These are phyloP conservation scores for Dryas alaskensis DNA, from an alignment of 306 rosid genomes.

Conservation along the genomic window DNA sequence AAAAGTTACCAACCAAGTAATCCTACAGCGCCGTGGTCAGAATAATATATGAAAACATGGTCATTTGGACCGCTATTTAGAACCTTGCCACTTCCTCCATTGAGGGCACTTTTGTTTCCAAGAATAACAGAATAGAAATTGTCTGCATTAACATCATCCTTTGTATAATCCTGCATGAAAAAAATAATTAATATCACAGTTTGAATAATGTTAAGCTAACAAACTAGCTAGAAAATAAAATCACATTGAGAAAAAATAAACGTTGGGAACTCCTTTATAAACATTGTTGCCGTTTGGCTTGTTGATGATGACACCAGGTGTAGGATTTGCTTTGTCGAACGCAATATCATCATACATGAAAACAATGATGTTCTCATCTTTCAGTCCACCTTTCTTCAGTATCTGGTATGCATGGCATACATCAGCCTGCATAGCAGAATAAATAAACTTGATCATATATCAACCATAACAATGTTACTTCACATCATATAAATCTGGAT, in stretches of 20 bases:
- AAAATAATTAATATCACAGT: not conserved
- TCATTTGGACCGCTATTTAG: slow-evolving; percentile 55
- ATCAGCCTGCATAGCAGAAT: slow-evolving; percentile 37
- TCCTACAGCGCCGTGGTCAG: slow-evolving; percentile 60
- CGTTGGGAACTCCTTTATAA: slow-evolving; percentile 57
- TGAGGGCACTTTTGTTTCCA: slow-evolving; percentile 48
- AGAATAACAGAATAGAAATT: slow-evolving; percentile 56
- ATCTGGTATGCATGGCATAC: slow-evolving; percentile 59
- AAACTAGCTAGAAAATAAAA: not conserved
- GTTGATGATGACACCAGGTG: slow-evolving; percentile 53
- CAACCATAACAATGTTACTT: not conserved
- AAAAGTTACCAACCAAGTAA: slow-evolving; percentile 29
- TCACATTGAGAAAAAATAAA: not conserved
- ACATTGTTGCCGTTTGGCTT: slow-evolving; percentile 41
- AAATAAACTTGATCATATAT: not conserved
- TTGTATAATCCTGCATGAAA: slow-evolving; percentile 45
- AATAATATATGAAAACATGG: slow-evolving; percentile 53
- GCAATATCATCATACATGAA: slow-evolving; percentile 67
- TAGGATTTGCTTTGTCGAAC: slow-evolving; percentile 27
- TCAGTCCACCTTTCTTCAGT: slow-evolving; percentile 47
- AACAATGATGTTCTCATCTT: slow-evolving; percentile 49
- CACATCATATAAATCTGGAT: too few relatives aligned
- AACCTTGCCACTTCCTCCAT: slow-evolving; percentile 74
- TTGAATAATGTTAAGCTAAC: not conserved
- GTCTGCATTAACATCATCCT: not conserved